phyloP scores from a whole-genome alignment of 2,329 filamentous ascomycete species.

The Xylariaceae sp. region DNA sequence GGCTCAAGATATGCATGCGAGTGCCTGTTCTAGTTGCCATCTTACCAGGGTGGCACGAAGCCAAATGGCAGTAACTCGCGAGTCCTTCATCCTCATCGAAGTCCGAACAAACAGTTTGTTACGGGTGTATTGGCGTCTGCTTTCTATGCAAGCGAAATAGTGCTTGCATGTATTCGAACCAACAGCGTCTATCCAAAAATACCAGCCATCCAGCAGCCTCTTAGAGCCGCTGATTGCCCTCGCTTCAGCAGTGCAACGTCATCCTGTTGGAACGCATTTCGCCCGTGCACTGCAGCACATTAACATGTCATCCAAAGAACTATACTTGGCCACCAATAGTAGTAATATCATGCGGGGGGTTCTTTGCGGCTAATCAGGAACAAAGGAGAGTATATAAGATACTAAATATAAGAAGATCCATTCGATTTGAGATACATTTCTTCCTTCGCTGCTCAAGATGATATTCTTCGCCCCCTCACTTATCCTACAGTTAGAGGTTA shows the following conservation, averaged over 20 bases:
- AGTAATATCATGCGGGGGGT: too few species aligned
- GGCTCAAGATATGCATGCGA: too few species aligned
- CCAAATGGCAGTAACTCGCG: not conserved
- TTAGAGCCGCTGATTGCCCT: conserved; percentile 28
- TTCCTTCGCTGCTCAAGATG: not conserved
- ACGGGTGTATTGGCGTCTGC: not conserved
- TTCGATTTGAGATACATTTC: too few species aligned
- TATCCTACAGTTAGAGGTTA: conserved; percentile 8
- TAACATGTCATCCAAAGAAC: too few species aligned
- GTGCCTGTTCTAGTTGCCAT: too few species aligned
- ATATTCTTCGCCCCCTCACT: not conserved
- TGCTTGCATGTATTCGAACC: not conserved
- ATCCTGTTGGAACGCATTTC: too few species aligned
- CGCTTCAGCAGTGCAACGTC: conserved; percentile 31
- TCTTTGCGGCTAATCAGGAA: too few species aligned
- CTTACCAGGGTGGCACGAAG: too few species aligned
- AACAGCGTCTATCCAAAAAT: conserved; percentile 30
- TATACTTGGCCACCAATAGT: too few species aligned
- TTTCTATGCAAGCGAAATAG: not conserved
- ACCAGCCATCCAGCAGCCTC: conserved; percentile 27
- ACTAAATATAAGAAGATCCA: too few species aligned
- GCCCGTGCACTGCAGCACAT: too few species aligned
- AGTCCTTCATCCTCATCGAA: conserved; percentile 7
- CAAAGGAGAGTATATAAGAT: too few species aligned
- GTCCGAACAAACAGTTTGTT: conserved; percentile 1